Evolutionary conservation across 108 stramenopile genomes (phyloP), one percentile per base, ranked within the genome.

Genomic region (Nitzschia sp.): DNA sequence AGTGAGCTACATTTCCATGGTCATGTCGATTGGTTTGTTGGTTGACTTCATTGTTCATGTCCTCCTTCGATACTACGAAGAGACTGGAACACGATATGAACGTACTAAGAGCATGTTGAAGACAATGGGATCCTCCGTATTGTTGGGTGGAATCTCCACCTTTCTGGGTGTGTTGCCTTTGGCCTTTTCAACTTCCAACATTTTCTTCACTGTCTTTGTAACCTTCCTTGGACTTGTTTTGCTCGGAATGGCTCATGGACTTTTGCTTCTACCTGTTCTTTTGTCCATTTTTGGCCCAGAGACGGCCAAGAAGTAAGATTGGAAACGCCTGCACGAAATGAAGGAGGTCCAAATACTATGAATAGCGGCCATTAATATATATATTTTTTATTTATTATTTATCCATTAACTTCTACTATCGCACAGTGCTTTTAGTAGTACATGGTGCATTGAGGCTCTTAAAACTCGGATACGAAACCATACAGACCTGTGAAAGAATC

Each of bases 41-140:
- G 86, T 93, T 7, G 92, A 93, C 65, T 93, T 91, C 79, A 76
- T 80, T 38, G 89, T 89, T 12, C 92, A 93, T 54, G 80, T 93
- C 19, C 86, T 76, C 17, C 88, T 86, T 57, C 75, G 56, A n/a
- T 69, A 37, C 25, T 48, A 37, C 12, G 56, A 79, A 19, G 87
- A 86, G 71, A 75, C 74, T 22, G 91, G 87, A 9, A 74, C 72
- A 51, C 84, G 69, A 58, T 55, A 83, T 57, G 44, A 46, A 22
- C 80, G 85, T 50, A 81, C 59, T 2, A 71, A 77, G 22, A 81
- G 79, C 40, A 42, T 82, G 17, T 51, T 89, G 50, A 73, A 82
- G 2, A 84, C 85, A 53, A 90, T 90, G 67, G 89, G 89, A 37
- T 63, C 84, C 2, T 74, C 89, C 5, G 84, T 90, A 14, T 38